phyloP scores from a whole-genome alignment of 2,329 filamentous ascomycete genomes.

The Mycosphaerella sp. region DNA sequence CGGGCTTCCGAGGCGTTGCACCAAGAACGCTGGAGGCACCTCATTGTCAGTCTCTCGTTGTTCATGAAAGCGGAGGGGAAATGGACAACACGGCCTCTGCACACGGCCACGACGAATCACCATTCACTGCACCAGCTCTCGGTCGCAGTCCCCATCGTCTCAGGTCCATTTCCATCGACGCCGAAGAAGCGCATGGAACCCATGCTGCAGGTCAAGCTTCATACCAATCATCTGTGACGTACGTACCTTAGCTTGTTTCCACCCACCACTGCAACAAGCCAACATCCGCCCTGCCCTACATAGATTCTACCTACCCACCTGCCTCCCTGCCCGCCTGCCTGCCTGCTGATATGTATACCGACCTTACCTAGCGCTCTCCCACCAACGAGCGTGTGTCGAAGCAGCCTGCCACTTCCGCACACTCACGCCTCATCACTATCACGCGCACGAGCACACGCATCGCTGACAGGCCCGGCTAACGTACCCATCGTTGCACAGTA shows the following conservation, averaged over 20 bases:
- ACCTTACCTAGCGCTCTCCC: constrained; percentile 3
- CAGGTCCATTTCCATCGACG: not conserved
- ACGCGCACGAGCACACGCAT: not conserved
- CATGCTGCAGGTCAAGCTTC: not conserved
- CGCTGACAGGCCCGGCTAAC: constrained; percentile 1
- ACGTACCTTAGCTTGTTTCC: not conserved
- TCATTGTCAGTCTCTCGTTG: too few relatives aligned
- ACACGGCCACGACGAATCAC: too few relatives aligned
- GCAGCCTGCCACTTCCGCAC: not conserved
- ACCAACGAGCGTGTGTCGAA: not conserved
- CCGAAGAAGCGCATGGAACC: not conserved
- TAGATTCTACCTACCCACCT: not conserved
- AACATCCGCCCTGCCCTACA: too few relatives aligned
- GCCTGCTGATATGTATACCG: not conserved
- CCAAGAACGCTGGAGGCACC: too few relatives aligned
- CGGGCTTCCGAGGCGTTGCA: too few relatives aligned
- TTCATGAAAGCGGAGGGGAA: too few relatives aligned
- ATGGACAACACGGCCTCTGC: too few relatives aligned
- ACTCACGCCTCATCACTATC: not conserved
- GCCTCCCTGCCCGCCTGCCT: too few relatives aligned
- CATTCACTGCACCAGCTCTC: too few relatives aligned
- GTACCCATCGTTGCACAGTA: constrained; percentile 1
- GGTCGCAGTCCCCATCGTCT: too few relatives aligned
- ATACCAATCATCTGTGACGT: not conserved
- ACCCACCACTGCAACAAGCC: too few relatives aligned